A percentile compares a stretch with the other conserved stretches of the same genome.
Conservation (phyloP, 371 early-diverging fungal genomes). For the Syncephalis fuscata region DNA sequence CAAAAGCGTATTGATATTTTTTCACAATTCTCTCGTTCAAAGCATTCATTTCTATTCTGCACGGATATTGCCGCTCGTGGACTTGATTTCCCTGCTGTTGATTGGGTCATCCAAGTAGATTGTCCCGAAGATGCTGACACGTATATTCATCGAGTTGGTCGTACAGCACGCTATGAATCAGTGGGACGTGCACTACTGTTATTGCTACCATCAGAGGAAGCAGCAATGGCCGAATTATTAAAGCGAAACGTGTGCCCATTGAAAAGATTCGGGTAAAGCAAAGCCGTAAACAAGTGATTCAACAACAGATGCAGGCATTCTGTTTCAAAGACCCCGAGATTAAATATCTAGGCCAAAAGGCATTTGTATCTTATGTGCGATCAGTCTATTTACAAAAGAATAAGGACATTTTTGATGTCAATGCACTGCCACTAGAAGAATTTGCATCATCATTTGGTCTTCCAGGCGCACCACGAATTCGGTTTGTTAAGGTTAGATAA, state of each 20-base stretch:
- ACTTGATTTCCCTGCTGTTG: slow-evolving; percentile 95
- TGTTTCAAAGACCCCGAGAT: slow-evolving; percentile 89
- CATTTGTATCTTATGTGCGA: slow-evolving; percentile 86
- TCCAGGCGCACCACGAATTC: slow-evolving; percentile 87
- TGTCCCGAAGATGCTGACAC: slow-evolving; percentile 92
- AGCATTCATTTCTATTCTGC: slow-evolving; percentile 64
- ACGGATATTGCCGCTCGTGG: slow-evolving; percentile 98
- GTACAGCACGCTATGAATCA: slow-evolving; percentile 90
- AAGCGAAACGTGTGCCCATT: slow-evolving; percentile 62
- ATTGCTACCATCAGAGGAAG: slow-evolving; percentile 72
- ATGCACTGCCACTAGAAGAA: slow-evolving; percentile 65
- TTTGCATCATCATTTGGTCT: slow-evolving; percentile 83
- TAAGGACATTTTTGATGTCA: slow-evolving; percentile 74
- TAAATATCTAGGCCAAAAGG: slow-evolving; percentile 89
- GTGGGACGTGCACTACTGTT: slow-evolving; percentile 75
- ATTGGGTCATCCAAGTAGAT: slow-evolving; percentile 97
- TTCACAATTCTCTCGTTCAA: slow-evolving; percentile 59
- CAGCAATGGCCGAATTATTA: slow-evolving; percentile 59
- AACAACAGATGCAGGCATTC: slow-evolving; percentile 65
- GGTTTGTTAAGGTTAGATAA: slow-evolving; percentile 43
- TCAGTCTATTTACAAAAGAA: slow-evolving; percentile 78
- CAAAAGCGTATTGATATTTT: slow-evolving; percentile 81
- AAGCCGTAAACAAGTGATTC: slow-evolving; percentile 41
- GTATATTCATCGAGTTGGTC: slow-evolving; percentile 96
- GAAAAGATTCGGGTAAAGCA: slow-evolving; percentile 68